Percentiles rank a stretch among this genome's conserved stretches.
These are phyloP conservation scores for Chlorociboria aeruginascens DNA, from an alignment of 495 filamentous ascomycete genomes.

Conservation along the genomic window DNA sequence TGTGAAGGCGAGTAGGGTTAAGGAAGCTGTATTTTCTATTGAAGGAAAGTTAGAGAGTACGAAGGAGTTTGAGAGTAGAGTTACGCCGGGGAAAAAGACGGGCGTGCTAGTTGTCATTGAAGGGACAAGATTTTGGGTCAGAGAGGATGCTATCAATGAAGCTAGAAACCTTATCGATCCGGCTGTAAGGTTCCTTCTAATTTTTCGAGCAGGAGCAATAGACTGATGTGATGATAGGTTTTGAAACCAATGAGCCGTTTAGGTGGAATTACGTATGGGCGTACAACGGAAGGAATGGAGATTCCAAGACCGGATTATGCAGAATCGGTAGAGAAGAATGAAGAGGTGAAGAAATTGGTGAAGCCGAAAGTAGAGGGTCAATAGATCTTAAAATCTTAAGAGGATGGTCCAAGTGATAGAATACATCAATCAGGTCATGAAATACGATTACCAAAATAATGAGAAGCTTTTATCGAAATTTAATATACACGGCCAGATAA, in stretches of 20 bases:
- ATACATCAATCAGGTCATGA: too few species aligned
- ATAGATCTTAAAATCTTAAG: constrained; percentile 7
- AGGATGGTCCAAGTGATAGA: background rate
- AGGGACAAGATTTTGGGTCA: constrained; percentile 76
- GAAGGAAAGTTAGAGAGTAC: constrained; percentile 63
- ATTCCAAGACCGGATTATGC: constrained; percentile 60
- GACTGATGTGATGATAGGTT: constrained; percentile 23
- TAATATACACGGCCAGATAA: too few species aligned
- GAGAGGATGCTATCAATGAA: constrained; percentile 80
- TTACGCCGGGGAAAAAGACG: constrained; percentile 56
- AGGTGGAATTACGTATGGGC: constrained; percentile 75
- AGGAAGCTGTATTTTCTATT: constrained; percentile 69
- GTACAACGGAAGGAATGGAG: constrained; percentile 62
- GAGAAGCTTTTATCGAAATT: too few species aligned
- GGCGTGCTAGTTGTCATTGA: constrained; percentile 69
- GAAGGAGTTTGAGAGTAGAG: constrained; percentile 63
- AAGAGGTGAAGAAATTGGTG: constrained; percentile 31
- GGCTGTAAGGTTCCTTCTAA: constrained; percentile 21
- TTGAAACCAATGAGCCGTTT: constrained; percentile 66
- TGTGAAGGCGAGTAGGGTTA: constrained; percentile 62
- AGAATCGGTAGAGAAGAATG: constrained; percentile 31
- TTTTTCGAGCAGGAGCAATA: background rate
- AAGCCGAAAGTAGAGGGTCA: constrained; percentile 28
- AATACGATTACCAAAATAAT: too few species aligned
- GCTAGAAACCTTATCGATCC: constrained; percentile 61